Percentiles rank a stretch among this genome's conserved stretches.
These are phyloP conservation scores for Pestalotiopsis sp. DNA, from an alignment of 2,329 filamentous ascomycete species.

Conservation along the genomic window DNA sequence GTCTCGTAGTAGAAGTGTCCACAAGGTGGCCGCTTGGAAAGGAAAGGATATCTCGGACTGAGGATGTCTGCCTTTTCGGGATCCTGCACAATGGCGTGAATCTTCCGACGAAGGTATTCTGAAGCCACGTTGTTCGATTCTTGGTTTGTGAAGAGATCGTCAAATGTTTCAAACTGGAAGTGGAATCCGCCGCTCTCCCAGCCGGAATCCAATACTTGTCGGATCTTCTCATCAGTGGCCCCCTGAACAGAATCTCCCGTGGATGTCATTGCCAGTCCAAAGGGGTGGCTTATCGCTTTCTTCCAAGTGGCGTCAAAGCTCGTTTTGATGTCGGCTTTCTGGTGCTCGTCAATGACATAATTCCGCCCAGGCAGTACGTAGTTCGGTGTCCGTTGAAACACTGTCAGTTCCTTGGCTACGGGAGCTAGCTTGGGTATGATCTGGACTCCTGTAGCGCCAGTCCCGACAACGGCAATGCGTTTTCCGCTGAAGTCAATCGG, in stretches of 20 bases:
- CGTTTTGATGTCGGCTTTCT: neutral
- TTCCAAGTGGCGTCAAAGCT: neutral
- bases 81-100: neutral
- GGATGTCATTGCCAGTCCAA: neutral
- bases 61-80: neutral
- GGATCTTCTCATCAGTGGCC: neutral
- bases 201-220: neutral
- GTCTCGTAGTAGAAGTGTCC: conserved; percentile 6
- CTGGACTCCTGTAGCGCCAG: neutral
- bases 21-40: conserved; percentile 1
- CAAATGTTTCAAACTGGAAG: neutral
- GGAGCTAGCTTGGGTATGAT: neutral
- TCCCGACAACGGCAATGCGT: neutral
- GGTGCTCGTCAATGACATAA: neutral
- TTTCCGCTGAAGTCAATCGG: neutral
- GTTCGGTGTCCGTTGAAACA: conserved; percentile 2
- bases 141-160: neutral
- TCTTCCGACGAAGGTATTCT: neutral
- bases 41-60: neutral
- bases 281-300: neutral
- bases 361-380: neutral
- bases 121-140: neutral
- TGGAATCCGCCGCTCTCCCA: neutral
- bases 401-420: neutral
- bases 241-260: neutral